A percentile compares a stretch with the other conserved stretches of the same genome.
Conservation (phyloP, 2,329 filamentous ascomycete species). For the Lizonia empirigonia region DNA sequence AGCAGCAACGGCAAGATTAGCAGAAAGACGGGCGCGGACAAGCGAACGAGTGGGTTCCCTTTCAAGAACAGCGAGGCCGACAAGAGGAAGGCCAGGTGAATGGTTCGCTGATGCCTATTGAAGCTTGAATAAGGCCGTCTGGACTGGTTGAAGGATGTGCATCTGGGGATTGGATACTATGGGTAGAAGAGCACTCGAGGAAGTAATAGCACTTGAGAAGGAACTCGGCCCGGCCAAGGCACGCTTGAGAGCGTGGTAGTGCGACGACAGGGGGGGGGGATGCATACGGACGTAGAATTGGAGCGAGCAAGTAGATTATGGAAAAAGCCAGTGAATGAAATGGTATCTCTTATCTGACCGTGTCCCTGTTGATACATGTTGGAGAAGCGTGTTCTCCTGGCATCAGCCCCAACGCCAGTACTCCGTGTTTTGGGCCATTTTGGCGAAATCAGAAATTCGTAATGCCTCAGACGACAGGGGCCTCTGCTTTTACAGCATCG, state of each 20-base stretch:
- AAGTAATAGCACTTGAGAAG: not conserved
- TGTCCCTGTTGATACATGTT: not conserved
- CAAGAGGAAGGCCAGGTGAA: constrained; percentile 53
- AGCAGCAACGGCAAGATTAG: constrained; percentile 63
- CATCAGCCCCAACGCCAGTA: not conserved
- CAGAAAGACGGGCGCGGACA: constrained; percentile 69
- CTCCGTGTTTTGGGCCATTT: not conserved
- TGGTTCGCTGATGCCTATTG: not conserved
- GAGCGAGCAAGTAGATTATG: constrained; percentile 11
- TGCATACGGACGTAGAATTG: not conserved
- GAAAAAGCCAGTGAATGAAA: constrained; percentile 14
- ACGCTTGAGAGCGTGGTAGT: not conserved
- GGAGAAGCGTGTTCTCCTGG: not conserved
- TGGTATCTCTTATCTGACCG: constrained; percentile 24
- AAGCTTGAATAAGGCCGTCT: not conserved
- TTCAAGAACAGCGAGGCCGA: constrained; percentile 65
- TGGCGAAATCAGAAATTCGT: no score
- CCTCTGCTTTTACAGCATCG: no score
- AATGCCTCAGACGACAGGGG: no score
- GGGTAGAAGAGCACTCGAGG: not conserved
- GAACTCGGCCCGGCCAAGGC: no score
- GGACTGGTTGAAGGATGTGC: not conserved
- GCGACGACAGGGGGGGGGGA: not conserved
- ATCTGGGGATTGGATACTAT: not conserved
- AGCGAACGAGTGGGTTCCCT: constrained; percentile 68